Evolutionary conservation across 2,329 filamentous ascomycete species (phyloP).

Genomic region (Lasiodiplodia theobromae): DNA sequence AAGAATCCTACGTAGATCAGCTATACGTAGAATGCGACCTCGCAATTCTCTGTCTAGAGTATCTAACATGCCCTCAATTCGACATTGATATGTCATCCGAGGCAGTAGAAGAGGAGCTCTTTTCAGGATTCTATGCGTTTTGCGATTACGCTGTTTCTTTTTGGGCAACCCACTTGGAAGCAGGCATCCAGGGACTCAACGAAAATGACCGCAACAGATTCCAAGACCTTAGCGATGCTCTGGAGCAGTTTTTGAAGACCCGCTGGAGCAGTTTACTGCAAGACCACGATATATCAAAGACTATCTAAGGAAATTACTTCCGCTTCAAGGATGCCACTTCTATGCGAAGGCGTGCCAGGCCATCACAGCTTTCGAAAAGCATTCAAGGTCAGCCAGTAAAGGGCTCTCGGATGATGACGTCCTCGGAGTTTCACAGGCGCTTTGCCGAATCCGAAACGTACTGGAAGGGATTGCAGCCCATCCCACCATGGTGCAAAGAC

Average conservation of each 20-base stretch:
- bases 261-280: background rate
- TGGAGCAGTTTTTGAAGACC: background rate
- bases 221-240: background rate
- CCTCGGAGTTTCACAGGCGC: background rate
- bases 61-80: background rate
- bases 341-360: background rate
- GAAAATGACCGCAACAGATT: background rate
- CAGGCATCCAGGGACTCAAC: too few relatives aligned
- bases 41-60: background rate
- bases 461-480: background rate
- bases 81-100: background rate
- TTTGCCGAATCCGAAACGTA: background rate
- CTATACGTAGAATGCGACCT: background rate
- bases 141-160: background rate
- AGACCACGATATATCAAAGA: background rate
- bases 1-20: background rate
- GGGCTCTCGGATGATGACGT: background rate
- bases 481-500: background rate
- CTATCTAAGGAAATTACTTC: background rate
- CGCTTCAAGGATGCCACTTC: background rate
- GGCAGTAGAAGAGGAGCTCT: background rate
- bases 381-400: background rate
- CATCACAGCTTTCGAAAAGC: background rate
- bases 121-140: background rate
- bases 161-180: background rate